These are phyloP conservation scores for Elsinoe australis DNA, from an alignment of 2,329 filamentous ascomycete genomes.

Conservation along the genomic window DNA sequence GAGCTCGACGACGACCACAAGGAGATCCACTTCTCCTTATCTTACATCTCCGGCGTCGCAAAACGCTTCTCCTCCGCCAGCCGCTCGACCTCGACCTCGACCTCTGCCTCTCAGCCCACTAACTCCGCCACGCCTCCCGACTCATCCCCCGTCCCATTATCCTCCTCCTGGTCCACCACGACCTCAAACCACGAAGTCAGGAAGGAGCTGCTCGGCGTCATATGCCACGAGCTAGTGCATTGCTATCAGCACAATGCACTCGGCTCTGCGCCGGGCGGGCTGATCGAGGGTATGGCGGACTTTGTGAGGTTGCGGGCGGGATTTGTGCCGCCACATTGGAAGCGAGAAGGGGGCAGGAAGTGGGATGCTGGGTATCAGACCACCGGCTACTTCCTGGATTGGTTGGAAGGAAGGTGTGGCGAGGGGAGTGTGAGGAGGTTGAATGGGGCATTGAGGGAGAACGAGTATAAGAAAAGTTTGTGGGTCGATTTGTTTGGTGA, in stretches of 20 bases:
- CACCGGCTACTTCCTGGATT: slow-evolving; percentile 86
- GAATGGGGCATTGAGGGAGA: slow-evolving; percentile 58
- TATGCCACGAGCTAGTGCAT: slow-evolving; percentile 90
- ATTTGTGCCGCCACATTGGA: slow-evolving; percentile 79
- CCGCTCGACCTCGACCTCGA: neutral
- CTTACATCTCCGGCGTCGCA: slow-evolving; percentile 53
- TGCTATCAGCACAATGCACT: slow-evolving; percentile 76
- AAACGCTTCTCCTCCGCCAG: neutral
- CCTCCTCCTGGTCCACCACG: slow-evolving; percentile 18
- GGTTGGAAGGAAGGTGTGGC: slow-evolving; percentile 60
- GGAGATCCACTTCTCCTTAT: slow-evolving; percentile 79
- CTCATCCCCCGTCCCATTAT: slow-evolving; percentile 36
- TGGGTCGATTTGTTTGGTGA: slow-evolving; percentile 62
- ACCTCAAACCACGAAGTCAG: slow-evolving; percentile 16
- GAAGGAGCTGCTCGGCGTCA: slow-evolving; percentile 66
- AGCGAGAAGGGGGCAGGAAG: slow-evolving; percentile 46
- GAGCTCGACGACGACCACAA: slow-evolving; percentile 81
- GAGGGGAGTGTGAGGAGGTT: slow-evolving; percentile 48
- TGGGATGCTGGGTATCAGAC: slow-evolving; percentile 89
- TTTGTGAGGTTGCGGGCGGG: slow-evolving; percentile 74
- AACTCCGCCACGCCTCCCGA: neutral
- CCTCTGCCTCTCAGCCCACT: neutral
- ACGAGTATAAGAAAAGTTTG: slow-evolving; percentile 58
- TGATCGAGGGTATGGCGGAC: slow-evolving; percentile 88
- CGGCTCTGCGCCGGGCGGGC: slow-evolving; percentile 53